phyloP scores from a whole-genome alignment of 2,329 filamentous ascomycete genomes.

The Scolecobasidium constrictum region DNA sequence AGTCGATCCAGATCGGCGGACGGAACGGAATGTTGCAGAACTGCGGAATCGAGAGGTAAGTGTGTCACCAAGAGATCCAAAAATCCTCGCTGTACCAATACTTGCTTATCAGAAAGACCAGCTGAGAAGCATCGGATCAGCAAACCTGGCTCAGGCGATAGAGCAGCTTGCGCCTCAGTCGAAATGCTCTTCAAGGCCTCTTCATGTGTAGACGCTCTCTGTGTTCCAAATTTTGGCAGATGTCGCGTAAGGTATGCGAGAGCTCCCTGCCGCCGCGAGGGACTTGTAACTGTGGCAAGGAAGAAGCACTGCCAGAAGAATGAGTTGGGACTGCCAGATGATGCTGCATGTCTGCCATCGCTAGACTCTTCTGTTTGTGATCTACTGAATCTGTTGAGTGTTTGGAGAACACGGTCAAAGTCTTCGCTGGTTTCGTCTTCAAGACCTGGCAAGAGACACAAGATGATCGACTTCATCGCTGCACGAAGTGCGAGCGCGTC shows the following conservation, averaged over 20 bases:
- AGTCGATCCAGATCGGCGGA: slow-evolving; percentile 69
- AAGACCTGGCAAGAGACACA: slow-evolving; percentile 80
- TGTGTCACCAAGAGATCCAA: slow-evolving; percentile 86
- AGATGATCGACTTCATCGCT: slow-evolving; percentile 78
- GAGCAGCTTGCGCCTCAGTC: slow-evolving; percentile 52
- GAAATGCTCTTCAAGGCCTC: slow-evolving; percentile 31
- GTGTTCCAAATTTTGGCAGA: slow-evolving; percentile 57
- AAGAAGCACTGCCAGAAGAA: slow-evolving; percentile 99
- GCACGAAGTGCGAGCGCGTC: slow-evolving; percentile 65
- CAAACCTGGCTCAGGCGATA: slow-evolving; percentile 82
- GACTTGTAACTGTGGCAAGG: slow-evolving; percentile 80
- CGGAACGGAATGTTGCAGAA: slow-evolving; percentile 67
- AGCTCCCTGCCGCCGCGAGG: slow-evolving; percentile 72
- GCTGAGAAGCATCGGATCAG: slow-evolving; percentile 86
- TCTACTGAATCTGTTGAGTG: slow-evolving; percentile 67
- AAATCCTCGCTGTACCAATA: slow-evolving; percentile 88
- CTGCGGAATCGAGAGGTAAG: slow-evolving; percentile 70
- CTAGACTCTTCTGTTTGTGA: slow-evolving; percentile 40
- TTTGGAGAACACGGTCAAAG: slow-evolving; percentile 74
- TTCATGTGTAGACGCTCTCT: slow-evolving; percentile 17
- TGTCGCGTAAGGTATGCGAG: slow-evolving; percentile 74
- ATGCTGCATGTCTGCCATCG: too few species aligned
- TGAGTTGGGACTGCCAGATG: slow-evolving; percentile 61
- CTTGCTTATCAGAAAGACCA: slow-evolving; percentile 74
- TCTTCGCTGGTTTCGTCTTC: slow-evolving; percentile 97